Base-by-base conservation (phyloP, 768 basidiomycete genomes). In the Boletus rubescentipes region DNA sequence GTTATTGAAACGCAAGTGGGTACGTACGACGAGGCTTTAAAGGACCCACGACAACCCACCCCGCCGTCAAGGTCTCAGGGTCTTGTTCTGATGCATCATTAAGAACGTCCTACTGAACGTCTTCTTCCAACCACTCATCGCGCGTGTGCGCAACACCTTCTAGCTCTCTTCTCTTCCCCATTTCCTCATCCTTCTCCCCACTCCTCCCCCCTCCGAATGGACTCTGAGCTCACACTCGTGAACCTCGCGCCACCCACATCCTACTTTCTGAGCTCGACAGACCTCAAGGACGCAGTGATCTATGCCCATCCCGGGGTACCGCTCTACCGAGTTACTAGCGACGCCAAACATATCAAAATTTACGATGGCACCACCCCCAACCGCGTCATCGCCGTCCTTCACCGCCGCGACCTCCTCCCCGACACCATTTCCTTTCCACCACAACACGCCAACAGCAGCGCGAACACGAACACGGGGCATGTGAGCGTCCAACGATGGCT, bases 391-490 rank as follows among this genome's bases (percentile, higher is more conserved):
- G 68, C 68, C 9, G 20, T 67, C 44, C 41, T 70, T 21, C 68
- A 70, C 18, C 64, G 48, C 20, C 54, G 68, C 14, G 68, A 62
- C 8, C 29, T 71, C 29, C 56, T 72, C 40, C 51, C 60, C 8
- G 61, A 72, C 20, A 67, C 56, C 5, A 57, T 70, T 9, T 64
- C 62, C 15, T 72, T 70, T 40, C 64, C 68, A n/a, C 51, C 43
- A 18, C 58, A 57, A 14, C 34, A 32, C 23, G 20, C n/a, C 10
- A 18, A 34, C 11, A 26, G 35, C 12, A 15, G 32, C 5, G 31
- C 40, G 10, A 4, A 43, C 14, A 23, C 44, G 9, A 21, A 39
- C 8, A 4, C 26, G 2, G 42, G 37, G 9, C 59, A 60, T 4
- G 11, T 66, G 29, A 61, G 34, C 48, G 16, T 68, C 9, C 67